A percentile compares a stretch with the other conserved stretches of the same genome.
Evolutionary conservation across 768 basidiomycete species (phyloP).

Genomic region (Neoboletus magnificus): DNA sequence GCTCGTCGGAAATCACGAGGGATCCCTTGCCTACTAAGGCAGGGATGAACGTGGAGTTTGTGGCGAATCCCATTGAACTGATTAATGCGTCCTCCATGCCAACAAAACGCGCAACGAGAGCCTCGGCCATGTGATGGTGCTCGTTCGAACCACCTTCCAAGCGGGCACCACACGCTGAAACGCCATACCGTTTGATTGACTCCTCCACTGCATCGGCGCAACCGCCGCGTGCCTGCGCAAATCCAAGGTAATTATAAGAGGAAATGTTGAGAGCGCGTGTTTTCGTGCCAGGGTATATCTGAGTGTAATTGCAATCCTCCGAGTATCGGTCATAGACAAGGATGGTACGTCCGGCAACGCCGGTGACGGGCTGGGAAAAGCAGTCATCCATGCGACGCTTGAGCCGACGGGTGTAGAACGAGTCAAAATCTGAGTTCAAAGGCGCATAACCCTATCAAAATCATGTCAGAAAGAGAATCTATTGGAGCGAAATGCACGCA

Average conservation of each 20-base stretch:
- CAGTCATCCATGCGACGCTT: constrained; percentile 95
- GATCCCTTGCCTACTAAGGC: constrained; percentile 88
- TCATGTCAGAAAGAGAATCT: constrained; percentile 5
- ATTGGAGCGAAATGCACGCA: constrained; percentile 41
- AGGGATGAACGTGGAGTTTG: constrained; percentile 91
- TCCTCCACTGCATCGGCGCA: constrained; percentile 95
- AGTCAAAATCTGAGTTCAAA: constrained; percentile 97
- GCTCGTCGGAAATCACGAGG: constrained; percentile 93
- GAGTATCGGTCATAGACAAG: constrained; percentile 80
- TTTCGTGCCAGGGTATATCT: constrained; percentile 69
- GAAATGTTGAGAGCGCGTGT: constrained; percentile 95
- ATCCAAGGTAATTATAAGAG: constrained; percentile 99
- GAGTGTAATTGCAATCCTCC: constrained; percentile 75
- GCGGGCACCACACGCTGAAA: constrained; percentile 71
- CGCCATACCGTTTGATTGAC: constrained; percentile 74
- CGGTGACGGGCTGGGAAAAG: constrained; percentile 89
- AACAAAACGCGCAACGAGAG: constrained; percentile 84
- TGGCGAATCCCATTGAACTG: constrained; percentile 95
- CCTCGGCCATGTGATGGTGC: constrained; percentile 76
- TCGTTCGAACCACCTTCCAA: constrained; percentile 86
- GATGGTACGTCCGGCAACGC: constrained; percentile 94
- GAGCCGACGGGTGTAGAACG: constrained; percentile 96
- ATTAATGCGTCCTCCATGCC: constrained; percentile 90
- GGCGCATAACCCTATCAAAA: constrained; percentile 86
- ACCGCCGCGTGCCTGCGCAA: constrained; percentile 88